phyloP scores from a whole-genome alignment of 2,329 filamentous ascomycete genomes.

The Fusarium longipes region DNA sequence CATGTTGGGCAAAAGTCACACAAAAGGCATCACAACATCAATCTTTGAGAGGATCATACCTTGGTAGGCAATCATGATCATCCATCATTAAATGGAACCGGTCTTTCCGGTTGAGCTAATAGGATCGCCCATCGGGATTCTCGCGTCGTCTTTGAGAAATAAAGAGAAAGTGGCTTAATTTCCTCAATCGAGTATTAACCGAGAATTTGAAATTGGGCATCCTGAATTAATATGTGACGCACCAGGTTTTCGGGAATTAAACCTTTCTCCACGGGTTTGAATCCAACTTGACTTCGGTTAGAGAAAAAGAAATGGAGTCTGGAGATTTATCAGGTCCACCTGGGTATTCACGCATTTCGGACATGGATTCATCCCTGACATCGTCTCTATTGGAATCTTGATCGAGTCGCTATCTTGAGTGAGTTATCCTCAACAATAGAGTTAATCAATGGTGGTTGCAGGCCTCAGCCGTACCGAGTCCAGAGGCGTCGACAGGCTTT shows the following conservation, averaged over 20 bases:
- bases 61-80: conserved; percentile 4
- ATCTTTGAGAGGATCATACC: background rate
- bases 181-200: conserved; percentile 14
- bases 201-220: conserved; percentile 2
- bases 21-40: background rate
- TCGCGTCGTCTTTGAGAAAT: conserved; percentile 1
- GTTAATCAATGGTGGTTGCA: background rate
- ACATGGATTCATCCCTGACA: background rate
- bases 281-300: background rate
- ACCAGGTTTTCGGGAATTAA: conserved; percentile 37
- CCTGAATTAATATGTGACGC: conserved; percentile 33
- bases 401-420: background rate
- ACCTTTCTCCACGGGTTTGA: conserved; percentile 29
- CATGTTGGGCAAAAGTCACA: conserved; percentile 19
- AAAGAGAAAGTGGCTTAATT: conserved; percentile 36
- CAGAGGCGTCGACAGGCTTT: conserved; percentile 30
- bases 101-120: conserved; percentile 16
- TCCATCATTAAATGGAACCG: conserved; percentile 11
- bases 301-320: conserved; percentile 22
- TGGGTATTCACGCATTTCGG: conserved; percentile 2
- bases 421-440: background rate
- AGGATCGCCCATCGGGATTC: conserved; percentile 1
- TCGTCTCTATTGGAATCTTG: background rate
- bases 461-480: conserved; percentile 25
- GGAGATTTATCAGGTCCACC: conserved; percentile 21